Base-by-base conservation (phyloP, 345 rosid species). In the Gossypioides kirkii region DNA sequence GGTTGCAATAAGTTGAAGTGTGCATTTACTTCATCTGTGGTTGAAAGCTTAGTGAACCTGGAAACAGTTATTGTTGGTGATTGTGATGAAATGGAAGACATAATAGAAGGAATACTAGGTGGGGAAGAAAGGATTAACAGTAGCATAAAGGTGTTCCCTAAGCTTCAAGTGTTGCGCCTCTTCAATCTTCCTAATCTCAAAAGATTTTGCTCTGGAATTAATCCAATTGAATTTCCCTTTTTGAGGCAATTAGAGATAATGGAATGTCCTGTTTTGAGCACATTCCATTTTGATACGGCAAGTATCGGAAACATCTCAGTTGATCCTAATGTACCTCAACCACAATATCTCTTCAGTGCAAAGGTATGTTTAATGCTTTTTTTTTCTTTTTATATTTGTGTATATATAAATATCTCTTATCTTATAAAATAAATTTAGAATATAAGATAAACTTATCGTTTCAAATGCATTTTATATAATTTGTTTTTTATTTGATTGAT, bases 1-100 rank as follows among this genome's bases (percentile, higher is more conserved):
- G 0, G 0, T 0, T 60, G 20, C 2, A 10, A 7, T 14, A 60
- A 60, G 6, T 18, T 64, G 69, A 64, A 43, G 17, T n/a, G 4
- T 43, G 0, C 18, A 4, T 43, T 28, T 28, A 28, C 0, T 0
- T 3, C 4, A 28, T 28, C 32, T 28, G 3, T 28, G 0, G 32
- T 28, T 8, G 0, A 38, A 20, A 9, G 50, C 69, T 43, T 64
- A 18, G 17, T 10, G 28, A 16, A 41, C 1, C 9, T 42, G 3
- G 9, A 64, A 38, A 41, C 3, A 22, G 10, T 64, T n/a, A 0
- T 0, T 3, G 28, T 64, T 20, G 0, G 0, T 10, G 0, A 0
- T 2, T 64, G 69, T 64, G 1, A 42, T 1, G 1, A n/a, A 3
- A 64, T 42, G 1, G 69, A 64, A 20, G 25, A 41, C 16, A 16